A percentile compares a stretch with the other conserved stretches of the same genome.
These are phyloP conservation scores for Colletotrichum neosansevieriae DNA, from an alignment of 2,329 filamentous ascomycete genomes.

Conservation along the genomic window DNA sequence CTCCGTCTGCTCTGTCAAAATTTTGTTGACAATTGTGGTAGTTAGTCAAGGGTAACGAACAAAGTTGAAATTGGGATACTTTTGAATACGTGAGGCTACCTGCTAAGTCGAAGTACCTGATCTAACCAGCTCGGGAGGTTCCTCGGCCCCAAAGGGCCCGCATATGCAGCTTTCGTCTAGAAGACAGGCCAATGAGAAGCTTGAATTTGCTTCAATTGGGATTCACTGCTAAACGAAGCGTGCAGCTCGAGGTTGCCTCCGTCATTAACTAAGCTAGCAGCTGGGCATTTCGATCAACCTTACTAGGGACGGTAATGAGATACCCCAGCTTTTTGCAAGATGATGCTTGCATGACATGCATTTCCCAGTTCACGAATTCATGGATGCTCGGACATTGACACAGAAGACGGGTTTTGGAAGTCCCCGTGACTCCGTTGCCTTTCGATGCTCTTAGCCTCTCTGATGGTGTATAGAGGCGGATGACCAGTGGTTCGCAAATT, in stretches of 20 bases:
- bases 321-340: slow-evolving; percentile 17
- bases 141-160: slow-evolving; percentile 26
- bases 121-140: slow-evolving; percentile 28
- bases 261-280: slow-evolving; percentile 2
- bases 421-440: not conserved
- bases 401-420: not conserved
- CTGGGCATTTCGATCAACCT: not conserved
- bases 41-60: slow-evolving; percentile 38
- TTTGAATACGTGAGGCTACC: not conserved
- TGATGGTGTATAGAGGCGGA: not conserved
- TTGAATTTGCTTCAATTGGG: slow-evolving; percentile 32
- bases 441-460: not conserved
- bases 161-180: slow-evolving; percentile 39
- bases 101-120: not conserved
- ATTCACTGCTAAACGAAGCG: slow-evolving; percentile 33
- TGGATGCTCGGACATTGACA: not conserved
- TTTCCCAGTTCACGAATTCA: not conserved
- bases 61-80: slow-evolving; percentile 27
- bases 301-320: slow-evolving; percentile 5
- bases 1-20: slow-evolving; percentile 22
- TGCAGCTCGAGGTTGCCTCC: slow-evolving; percentile 20
- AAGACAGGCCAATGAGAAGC: slow-evolving; percentile 34
- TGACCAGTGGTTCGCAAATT: too few relatives aligned
- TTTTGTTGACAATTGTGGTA: slow-evolving; percentile 41
- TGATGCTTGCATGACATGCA: slow-evolving; percentile 19